Percentiles rank a stretch among this genome's conserved stretches.
Conservation (phyloP, 78 protist species). For the Emiliania huxleyi region DNA sequence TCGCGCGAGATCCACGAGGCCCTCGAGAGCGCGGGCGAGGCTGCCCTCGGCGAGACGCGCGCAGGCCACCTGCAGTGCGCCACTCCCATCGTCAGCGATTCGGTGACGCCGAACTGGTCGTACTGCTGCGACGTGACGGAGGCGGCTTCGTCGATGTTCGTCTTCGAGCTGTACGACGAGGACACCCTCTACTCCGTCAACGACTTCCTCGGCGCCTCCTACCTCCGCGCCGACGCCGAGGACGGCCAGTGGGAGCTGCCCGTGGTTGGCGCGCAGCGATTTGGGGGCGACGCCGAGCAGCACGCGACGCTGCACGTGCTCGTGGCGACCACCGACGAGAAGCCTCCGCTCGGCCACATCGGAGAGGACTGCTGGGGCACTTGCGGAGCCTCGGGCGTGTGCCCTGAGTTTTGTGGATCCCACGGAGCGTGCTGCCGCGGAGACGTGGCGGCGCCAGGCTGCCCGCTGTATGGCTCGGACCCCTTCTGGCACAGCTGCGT, state of each 20-base stretch:
- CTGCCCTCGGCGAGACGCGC: no score
- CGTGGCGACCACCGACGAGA: neutral
- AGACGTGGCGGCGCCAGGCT: neutral
- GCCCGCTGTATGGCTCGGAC: neutral
- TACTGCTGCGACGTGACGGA: neutral
- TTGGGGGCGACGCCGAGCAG: no score
- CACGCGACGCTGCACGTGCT: neutral
- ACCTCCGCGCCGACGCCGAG: neutral
- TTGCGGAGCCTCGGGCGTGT: neutral
- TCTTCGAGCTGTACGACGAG: neutral
- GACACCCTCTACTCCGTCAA: neutral
- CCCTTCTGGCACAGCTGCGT: neutral
- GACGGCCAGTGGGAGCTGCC: neutral
- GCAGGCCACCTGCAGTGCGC: neutral
- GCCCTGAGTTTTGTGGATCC: neutral
- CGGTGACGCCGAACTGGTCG: neutral
- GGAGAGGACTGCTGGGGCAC: neutral
- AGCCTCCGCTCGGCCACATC: no score
- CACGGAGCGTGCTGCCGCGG: neutral
- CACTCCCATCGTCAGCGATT: neutral
- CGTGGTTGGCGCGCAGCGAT: neutral
- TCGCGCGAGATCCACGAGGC: neutral
- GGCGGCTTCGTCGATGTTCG: neutral
- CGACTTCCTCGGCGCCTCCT: neutral
- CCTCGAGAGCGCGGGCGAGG: neutral